phyloP scores from a whole-genome alignment of 106 monocot species.

The Allium sativum region DNA sequence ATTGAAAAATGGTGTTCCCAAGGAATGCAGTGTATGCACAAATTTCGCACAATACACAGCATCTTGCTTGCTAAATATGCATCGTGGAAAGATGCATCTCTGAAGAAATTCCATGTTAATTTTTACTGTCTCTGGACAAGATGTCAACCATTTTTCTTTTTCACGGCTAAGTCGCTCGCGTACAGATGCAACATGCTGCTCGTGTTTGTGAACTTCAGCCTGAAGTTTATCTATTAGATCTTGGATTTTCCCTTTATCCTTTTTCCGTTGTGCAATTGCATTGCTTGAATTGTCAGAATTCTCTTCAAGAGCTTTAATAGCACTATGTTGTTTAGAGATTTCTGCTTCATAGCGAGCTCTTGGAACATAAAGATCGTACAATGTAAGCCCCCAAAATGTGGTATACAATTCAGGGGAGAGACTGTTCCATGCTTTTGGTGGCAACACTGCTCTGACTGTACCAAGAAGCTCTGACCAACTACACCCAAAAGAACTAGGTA shows the following conservation, averaged over 20 bases:
- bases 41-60: slow-evolving; percentile 90
- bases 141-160: slow-evolving; percentile 89
- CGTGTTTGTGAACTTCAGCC: slow-evolving; percentile 73
- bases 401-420: slow-evolving; percentile 92
- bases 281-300: slow-evolving; percentile 82
- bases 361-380: slow-evolving; percentile 92
- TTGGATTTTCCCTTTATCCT: slow-evolving; percentile 94
- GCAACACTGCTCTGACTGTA: slow-evolving; percentile 51
- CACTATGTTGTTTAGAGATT: slow-evolving; percentile 77
- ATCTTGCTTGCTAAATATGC: slow-evolving; percentile 86
- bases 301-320: slow-evolving; percentile 87
- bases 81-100: slow-evolving; percentile 89
- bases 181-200: slow-evolving; percentile 87
- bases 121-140: slow-evolving; percentile 73
- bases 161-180: slow-evolving; percentile 51
- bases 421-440: slow-evolving; percentile 81
- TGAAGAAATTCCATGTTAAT: slow-evolving; percentile 97
- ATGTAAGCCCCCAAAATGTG: slow-evolving; percentile 96
- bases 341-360: slow-evolving; percentile 80
- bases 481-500: background rate
- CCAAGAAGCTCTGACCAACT: slow-evolving; percentile 86
- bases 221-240: slow-evolving; percentile 74
- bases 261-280: slow-evolving; percentile 90
- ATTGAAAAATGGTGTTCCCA: slow-evolving; percentile 93
- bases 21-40: slow-evolving; percentile 84